Evolutionary conservation across 78 protist genomes (phyloP).

Genomic region (Dictyostelium discoideum): DNA sequence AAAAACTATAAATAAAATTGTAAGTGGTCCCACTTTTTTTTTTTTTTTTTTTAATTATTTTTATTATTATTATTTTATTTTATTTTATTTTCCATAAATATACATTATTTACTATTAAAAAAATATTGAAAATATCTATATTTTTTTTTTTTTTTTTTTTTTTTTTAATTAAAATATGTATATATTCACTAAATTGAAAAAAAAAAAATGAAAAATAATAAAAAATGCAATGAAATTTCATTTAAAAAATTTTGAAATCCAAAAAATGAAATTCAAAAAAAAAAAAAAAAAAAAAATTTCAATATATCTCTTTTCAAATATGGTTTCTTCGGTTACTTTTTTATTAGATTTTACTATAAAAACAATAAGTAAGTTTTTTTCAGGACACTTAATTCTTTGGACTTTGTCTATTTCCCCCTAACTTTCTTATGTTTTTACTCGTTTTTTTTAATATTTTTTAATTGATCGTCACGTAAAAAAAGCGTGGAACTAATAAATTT

Average conservation of each 20-base stretch:
- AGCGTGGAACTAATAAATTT: not conserved
- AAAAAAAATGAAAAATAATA: no score
- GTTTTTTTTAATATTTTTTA: not conserved
- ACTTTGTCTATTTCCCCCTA: not conserved
- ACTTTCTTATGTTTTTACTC: not conserved
- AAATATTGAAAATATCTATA: no score
- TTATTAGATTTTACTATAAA: not conserved
- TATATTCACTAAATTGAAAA: no score
- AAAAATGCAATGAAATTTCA: not conserved
- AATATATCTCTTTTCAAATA: not conserved
- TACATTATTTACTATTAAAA: no score
- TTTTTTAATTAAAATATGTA: no score
- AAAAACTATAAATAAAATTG: no score
- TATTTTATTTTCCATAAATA: no score
- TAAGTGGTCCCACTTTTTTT: no score
- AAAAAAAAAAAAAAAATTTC: not conserved
- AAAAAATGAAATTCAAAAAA: not conserved
- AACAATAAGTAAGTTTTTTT: not conserved
- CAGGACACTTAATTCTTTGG: not conserved
- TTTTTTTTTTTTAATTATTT: no score
- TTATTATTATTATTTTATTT: no score
- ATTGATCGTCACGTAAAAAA: not conserved
- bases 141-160: no score
- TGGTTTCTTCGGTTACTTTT: not conserved
- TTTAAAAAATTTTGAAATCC: not conserved